These are phyloP conservation scores for Actinidia chinensis DNA, from an alignment of 179 eudicot species.

Conservation along the genomic window DNA sequence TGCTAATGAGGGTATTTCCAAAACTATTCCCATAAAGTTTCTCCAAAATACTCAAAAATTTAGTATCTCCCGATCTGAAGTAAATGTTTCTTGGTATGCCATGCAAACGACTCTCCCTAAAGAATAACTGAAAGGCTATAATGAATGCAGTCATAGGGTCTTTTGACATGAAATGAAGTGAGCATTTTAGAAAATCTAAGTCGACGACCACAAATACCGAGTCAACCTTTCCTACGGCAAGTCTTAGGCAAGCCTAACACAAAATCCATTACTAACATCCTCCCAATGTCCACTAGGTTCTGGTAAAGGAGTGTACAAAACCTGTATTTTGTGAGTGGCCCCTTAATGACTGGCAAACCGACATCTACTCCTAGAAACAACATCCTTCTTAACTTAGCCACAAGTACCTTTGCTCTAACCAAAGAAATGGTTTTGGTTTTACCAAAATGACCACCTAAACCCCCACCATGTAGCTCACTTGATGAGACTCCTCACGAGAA, in stretches of 20 bases:
- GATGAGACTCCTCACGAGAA: too few species aligned
- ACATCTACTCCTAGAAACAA: background rate
- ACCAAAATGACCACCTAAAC: background rate
- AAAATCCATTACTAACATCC: background rate
- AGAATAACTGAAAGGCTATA: too few species aligned
- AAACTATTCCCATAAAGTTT: background rate
- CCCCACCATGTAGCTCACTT: background rate
- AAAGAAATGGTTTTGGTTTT: background rate
- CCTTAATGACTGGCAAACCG: background rate
- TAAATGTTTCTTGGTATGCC: background rate
- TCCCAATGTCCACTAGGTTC: background rate
- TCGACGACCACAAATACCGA: too few species aligned
- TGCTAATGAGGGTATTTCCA: background rate
- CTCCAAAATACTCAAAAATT: background rate
- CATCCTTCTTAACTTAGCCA: background rate
- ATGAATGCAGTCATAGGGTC: too few species aligned
- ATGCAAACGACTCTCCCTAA: background rate
- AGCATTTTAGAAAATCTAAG: too few species aligned
- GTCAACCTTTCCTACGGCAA: too few species aligned
- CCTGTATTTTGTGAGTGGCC: background rate
- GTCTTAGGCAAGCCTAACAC: too few species aligned
- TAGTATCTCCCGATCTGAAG: background rate
- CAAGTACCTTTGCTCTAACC: background rate
- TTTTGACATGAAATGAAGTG: too few species aligned
- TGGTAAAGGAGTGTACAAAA: background rate